phyloP scores from a whole-genome alignment of 108 stramenopile species.

The Chaetoceros tenuissimus region DNA sequence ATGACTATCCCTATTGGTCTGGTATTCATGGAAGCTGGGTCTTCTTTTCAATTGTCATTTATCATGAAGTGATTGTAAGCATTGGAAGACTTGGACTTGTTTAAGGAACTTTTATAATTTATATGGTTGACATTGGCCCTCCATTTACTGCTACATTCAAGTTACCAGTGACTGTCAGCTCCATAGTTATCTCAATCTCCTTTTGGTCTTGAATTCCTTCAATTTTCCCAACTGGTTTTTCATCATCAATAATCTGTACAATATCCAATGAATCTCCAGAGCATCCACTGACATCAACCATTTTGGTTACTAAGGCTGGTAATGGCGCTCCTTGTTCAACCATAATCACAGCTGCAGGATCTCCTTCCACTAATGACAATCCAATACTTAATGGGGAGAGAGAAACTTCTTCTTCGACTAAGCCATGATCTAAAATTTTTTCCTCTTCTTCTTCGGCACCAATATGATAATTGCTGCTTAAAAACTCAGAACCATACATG shows the following conservation, averaged over 20 bases:
- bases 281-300: neutral
- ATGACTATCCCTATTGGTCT: no score
- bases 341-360: neutral
- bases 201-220: neutral
- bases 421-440: neutral
- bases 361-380: neutral
- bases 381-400: neutral
- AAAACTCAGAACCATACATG: neutral
- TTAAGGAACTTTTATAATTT: no score
- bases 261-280: neutral
- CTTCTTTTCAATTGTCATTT: no score
- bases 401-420: neutral
- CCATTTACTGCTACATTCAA: neutral
- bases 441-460: neutral
- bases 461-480: neutral
- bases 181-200: neutral
- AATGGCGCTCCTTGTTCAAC: neutral
- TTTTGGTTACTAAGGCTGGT: neutral
- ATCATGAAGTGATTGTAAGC: no score
- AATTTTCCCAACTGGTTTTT: neutral
- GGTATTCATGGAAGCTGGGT: no score
- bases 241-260: neutral
- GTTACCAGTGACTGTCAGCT: neutral
- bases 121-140: no score
- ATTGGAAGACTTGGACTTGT: no score